A percentile compares a stretch with the other conserved stretches of the same genome.
Evolutionary conservation across 202 grass and related monocot species (phyloP).

Genomic region (Schoenoplectus triqueter): DNA sequence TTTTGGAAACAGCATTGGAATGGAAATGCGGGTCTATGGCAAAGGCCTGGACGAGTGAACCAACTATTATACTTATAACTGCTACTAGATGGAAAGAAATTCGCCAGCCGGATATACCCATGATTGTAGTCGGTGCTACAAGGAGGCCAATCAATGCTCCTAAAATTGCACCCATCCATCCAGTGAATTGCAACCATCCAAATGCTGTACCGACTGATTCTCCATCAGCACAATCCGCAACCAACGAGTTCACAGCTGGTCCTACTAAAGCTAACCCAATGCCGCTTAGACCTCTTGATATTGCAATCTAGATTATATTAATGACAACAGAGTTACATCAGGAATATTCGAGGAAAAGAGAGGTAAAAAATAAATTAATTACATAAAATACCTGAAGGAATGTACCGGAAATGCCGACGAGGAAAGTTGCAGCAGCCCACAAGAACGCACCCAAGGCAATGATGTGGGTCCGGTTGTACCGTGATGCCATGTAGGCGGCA

Average conservation of each 20-base stretch:
- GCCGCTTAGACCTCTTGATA: constrained; percentile 73
- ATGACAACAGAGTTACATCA: background rate
- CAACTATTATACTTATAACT: constrained; percentile 52
- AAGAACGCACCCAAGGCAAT: constrained; percentile 68
- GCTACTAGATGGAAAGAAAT: constrained; percentile 69
- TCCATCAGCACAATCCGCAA: constrained; percentile 73
- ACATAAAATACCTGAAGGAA: constrained; percentile 50
- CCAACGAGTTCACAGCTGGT: constrained; percentile 64
- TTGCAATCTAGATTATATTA: constrained; percentile 51
- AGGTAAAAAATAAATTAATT: background rate
- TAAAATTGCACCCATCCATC: constrained; percentile 44
- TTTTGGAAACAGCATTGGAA: background rate
- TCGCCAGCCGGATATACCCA: constrained; percentile 77
- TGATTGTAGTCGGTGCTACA: constrained; percentile 60
- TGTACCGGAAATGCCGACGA: constrained; percentile 61
- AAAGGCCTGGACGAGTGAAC: constrained; percentile 49
- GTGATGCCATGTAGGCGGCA: constrained; percentile 55
- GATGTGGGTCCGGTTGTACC: constrained; percentile 54
- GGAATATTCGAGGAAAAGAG: background rate
- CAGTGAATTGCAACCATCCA: constrained; percentile 67
- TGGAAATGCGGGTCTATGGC: constrained; percentile 56
- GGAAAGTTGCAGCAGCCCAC: constrained; percentile 60
- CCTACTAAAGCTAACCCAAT: constrained; percentile 64
- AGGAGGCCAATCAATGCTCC: constrained; percentile 60
- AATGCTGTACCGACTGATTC: constrained; percentile 62